Conservation (phyloP, 176 grass and related monocot species). For the Otatea glauca region DNA sequence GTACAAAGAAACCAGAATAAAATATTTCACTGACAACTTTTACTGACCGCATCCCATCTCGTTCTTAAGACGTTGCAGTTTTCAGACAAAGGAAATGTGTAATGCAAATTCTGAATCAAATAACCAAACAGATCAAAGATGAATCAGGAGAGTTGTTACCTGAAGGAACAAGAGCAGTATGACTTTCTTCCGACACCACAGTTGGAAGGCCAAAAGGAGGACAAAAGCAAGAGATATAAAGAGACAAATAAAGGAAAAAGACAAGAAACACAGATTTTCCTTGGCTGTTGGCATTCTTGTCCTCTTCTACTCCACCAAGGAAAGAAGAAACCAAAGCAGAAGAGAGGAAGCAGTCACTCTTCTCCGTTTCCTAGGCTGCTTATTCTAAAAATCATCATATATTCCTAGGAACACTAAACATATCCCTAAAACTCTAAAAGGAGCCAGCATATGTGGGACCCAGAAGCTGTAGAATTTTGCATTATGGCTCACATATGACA, state of each 20-base stretch:
- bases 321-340: conserved; percentile 62
- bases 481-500: neutral
- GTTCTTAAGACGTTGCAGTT: conserved; percentile 28
- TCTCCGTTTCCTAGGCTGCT: conserved; percentile 49
- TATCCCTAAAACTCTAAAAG: conserved; percentile 38
- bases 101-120: conserved; percentile 18
- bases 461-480: neutral
- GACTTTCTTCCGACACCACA: conserved; percentile 38
- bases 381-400: conserved; percentile 34
- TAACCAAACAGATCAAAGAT: conserved; percentile 34
- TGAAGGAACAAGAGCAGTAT: conserved; percentile 42
- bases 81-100: conserved; percentile 11
- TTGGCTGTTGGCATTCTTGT: conserved; percentile 43
- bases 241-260: conserved; percentile 44
- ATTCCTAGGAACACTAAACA: conserved; percentile 51
- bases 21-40: conserved; percentile 9
- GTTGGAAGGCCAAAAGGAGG: conserved; percentile 38
- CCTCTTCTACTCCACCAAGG: conserved; percentile 42
- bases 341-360: conserved; percentile 35
- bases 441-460: conserved; percentile 31
- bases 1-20: conserved; percentile 12
- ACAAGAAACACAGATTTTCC: conserved; percentile 32
- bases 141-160: conserved; percentile 42
- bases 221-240: conserved; percentile 52
- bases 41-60: neutral